Conservation (phyloP, 2,329 filamentous ascomycete genomes). For the Coccinonectria pachysandricola region DNA sequence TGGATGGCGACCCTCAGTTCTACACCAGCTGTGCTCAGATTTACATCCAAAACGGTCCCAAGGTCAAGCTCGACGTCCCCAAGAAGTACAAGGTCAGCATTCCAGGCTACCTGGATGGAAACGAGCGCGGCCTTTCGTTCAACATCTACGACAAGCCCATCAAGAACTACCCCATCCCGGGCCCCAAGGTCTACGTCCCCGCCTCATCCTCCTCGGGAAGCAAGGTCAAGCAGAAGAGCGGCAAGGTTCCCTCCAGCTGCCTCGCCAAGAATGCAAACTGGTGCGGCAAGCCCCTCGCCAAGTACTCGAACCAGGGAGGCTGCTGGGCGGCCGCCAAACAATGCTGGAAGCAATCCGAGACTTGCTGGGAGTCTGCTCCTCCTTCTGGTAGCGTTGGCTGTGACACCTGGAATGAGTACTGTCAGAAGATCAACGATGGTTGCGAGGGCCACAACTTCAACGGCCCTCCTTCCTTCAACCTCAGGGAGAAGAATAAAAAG, state of each 20-base stretch:
- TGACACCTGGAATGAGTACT: constrained; percentile 52
- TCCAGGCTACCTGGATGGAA: constrained; percentile 50
- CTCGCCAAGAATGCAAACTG: constrained; percentile 62
- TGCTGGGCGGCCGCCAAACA: constrained; percentile 49
- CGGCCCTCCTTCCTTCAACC: constrained; percentile 37
- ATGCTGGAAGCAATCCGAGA: constrained; percentile 48
- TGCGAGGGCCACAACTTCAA: constrained; percentile 33
- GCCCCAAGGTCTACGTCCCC: constrained; percentile 42
- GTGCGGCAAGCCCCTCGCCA: constrained; percentile 52
- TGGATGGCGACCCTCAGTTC: constrained; percentile 55
- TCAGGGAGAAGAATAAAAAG: constrained; percentile 23
- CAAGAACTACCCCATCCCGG: constrained; percentile 43
- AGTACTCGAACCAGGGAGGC: constrained; percentile 42
- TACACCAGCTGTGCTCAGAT: constrained; percentile 65
- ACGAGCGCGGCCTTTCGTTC: constrained; percentile 47
- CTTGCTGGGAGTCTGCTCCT: constrained; percentile 49
- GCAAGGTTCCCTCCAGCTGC: constrained; percentile 44
- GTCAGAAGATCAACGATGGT: constrained; percentile 33
- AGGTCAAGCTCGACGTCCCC: constrained; percentile 37
- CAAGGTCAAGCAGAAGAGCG: constrained; percentile 26
- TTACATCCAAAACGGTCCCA: constrained; percentile 41
- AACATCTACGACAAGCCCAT: constrained; percentile 48
- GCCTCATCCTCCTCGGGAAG: constrained; percentile 9
- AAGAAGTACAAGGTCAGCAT: constrained; percentile 46
- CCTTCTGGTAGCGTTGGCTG: constrained; percentile 52